Evolutionary conservation across 129 eudicot genomes (phyloP).

Genomic region (Centella asiatica): DNA sequence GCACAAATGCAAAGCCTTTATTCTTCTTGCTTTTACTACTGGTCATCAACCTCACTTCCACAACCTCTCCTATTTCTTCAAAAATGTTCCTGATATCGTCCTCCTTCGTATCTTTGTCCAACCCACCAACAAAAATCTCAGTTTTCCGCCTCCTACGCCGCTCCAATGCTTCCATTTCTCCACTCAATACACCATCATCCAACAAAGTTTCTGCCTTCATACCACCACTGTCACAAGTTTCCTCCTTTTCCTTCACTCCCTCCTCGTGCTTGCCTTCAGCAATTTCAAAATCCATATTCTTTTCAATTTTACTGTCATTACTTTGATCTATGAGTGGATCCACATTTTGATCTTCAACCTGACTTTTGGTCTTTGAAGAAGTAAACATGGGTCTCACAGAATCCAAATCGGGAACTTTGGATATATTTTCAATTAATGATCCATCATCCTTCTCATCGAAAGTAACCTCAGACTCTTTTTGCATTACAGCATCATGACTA

Average conservation of each 20-base stretch:
- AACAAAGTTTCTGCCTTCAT: background rate
- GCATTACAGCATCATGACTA: conserved; percentile 9
- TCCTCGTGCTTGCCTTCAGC: conserved; percentile 15
- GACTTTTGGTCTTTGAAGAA: conserved; percentile 6
- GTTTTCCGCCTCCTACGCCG: conserved; percentile 45
- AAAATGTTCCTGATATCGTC: conserved; percentile 62
- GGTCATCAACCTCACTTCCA: conserved; percentile 40
- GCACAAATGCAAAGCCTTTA: conserved; percentile 59
- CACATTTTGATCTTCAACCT: conserved; percentile 13
- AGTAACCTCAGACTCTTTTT: conserved; percentile 15
- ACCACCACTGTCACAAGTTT: conserved; percentile 5
- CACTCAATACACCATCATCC: conserved; percentile 24
- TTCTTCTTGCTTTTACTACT: conserved; percentile 38
- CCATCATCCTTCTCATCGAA: conserved; percentile 10
- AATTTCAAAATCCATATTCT: conserved; percentile 9
- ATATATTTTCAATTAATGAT: conserved; percentile 11
- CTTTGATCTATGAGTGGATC: conserved; percentile 4
- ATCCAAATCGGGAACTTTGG: background rate
- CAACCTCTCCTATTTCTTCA: conserved; percentile 38
- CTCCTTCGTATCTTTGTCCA: conserved; percentile 47
- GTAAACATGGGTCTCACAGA: background rate
- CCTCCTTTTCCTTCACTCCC: conserved; percentile 16
- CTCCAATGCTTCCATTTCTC: conserved; percentile 49
- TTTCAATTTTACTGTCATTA: conserved; percentile 9
- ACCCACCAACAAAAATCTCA: conserved; percentile 70